Base-by-base conservation (phyloP, 495 filamentous ascomycete genomes). In the Xylaria bambusicola region DNA sequence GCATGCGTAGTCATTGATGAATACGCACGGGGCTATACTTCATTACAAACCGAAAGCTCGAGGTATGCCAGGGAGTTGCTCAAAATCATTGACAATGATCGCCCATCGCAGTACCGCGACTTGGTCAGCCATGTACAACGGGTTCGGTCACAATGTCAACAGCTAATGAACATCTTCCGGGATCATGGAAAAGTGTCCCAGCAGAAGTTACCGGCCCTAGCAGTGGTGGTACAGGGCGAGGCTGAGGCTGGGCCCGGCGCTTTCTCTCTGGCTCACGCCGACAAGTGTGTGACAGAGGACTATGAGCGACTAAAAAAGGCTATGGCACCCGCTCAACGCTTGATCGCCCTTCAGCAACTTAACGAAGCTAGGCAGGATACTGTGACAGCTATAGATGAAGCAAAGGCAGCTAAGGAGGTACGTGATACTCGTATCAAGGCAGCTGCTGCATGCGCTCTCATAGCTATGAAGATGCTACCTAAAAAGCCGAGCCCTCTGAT, bases 191-290 rank as follows among this genome's bases (percentile, higher is more conserved):
- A 92, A 67, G 85, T 97, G 12, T 76, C 86, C 41, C 76, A 81
- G 47, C 77, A 81, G 45, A 90, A 88, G 67, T 70, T 98, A 45
- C 93, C 94, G 2, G 75, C 76, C 10, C 83, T 97, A 36, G 90
- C 95, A 53, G 89, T 92, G 31, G 86, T 98, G 38, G 90, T 95
- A 21, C 94, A 98, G 76, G 95, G 94, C 18, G 93, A 98, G 61
- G 71, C 87, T 1, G 89, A 92, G 66, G 92, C 94, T 42, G 92
- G 93, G 10, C 91, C 91, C 17, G 90, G 86, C 58, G 92, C 94
- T 26, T 98, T 98, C 74, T 94, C 91, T 38, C 79, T 97, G 56
- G 77, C 82, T 1, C 89, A 93, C 64, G 94, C 92, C 1, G 91
- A 97, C 61, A 92, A 90, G 71, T 87, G 94, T 31, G 82, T 94